These are phyloP conservation scores for Cardiospermum halicacabum DNA, from an alignment of 345 rosid species.

Conservation along the genomic window DNA sequence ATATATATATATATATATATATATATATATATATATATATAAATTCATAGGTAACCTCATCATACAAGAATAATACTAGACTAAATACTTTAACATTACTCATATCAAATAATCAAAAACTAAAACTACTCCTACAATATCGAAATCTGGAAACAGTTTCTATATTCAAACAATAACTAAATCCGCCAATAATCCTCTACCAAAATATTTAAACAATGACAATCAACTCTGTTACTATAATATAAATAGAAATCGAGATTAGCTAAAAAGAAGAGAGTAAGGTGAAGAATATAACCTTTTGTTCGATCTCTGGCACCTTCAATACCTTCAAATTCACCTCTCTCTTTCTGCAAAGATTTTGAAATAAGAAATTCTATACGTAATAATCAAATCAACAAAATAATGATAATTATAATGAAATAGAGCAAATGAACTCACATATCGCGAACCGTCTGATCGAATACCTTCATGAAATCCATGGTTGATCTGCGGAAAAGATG, in stretches of 20 bases:
- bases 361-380: constrained; percentile 8
- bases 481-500: constrained; percentile 27
- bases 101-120: too few species aligned
- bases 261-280: background rate
- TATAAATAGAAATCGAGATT: background rate
- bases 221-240: background rate
- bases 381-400: constrained; percentile 1
- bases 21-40: too few species aligned
- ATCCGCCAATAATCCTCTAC: too few species aligned
- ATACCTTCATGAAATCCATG: constrained; percentile 99
- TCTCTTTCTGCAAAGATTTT: constrained; percentile 58
- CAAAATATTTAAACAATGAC: background rate
- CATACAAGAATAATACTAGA: too few species aligned
- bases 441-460: constrained; percentile 98
- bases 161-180: background rate
- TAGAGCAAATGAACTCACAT: constrained; percentile 47
- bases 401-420: background rate
- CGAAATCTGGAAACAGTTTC: background rate
- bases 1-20: too few species aligned
- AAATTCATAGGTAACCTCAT: too few species aligned
- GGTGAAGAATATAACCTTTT: constrained; percentile 49
- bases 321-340: constrained; percentile 97
- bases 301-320: constrained; percentile 97
- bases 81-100: too few species aligned
- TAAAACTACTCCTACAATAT: background rate